phyloP scores from a whole-genome alignment of 139 green algal species.

The Coelastrella sp. region DNA sequence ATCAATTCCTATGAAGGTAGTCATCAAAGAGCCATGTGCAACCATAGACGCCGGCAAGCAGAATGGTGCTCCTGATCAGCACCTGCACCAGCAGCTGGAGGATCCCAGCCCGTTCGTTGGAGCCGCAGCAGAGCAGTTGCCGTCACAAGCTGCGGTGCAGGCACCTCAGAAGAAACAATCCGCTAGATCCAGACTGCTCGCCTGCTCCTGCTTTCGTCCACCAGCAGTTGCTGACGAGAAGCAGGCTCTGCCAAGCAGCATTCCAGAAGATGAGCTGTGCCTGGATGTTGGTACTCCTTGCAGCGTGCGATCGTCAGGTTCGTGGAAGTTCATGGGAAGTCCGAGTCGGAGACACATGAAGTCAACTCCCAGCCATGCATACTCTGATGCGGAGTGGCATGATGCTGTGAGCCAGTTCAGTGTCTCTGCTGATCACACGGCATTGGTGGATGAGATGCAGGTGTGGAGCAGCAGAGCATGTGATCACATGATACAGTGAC shows the following conservation, averaged over 20 bases:
- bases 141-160: not conserved
- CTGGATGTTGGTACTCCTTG: too few relatives aligned
- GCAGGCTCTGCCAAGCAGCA: not conserved
- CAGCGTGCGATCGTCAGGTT: not conserved
- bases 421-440: not conserved
- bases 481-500: too few relatives aligned
- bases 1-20: too few relatives aligned
- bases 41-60: not conserved
- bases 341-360: not conserved
- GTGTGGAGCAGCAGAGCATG: too few relatives aligned
- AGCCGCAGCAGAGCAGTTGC: not conserved
- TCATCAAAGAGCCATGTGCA: not conserved
- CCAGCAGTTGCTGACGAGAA: not conserved
- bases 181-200: not conserved
- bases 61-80: not conserved
- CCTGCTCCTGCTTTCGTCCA: not conserved
- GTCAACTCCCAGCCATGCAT: not conserved
- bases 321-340: not conserved
- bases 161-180: not conserved
- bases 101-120: not conserved
- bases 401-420: constrained; percentile 28
- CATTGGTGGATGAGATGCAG: not conserved
- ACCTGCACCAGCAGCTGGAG: not conserved
- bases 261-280: too few relatives aligned
- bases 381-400: constrained; percentile 30